These are phyloP conservation scores for Populus hybrid DNA, from an alignment of 441 rosid genomes.

Conservation along the genomic window DNA sequence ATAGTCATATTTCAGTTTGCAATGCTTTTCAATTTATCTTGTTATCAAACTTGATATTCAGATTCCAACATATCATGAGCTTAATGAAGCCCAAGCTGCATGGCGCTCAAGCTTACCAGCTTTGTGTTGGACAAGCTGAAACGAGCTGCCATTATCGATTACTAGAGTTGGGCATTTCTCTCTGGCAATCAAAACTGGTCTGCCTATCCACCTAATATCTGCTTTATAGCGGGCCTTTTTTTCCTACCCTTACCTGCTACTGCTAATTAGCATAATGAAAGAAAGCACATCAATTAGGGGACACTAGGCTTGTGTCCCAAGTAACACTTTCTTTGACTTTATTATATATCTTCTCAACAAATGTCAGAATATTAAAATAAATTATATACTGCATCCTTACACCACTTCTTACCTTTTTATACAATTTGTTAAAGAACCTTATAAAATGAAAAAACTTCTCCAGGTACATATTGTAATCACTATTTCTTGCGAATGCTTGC, in stretches of 20 bases:
- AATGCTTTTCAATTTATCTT: background rate
- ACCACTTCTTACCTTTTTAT: background rate
- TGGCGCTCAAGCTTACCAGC: background rate
- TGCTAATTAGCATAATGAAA: background rate
- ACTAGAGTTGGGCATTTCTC: background rate
- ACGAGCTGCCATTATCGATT: background rate
- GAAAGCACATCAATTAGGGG: background rate
- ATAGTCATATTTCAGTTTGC: background rate
- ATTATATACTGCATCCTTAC: background rate
- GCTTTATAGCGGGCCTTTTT: background rate
- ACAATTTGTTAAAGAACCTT: background rate
- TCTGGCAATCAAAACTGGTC: background rate
- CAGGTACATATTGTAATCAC: constrained; percentile 78
- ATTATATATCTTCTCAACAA: background rate
- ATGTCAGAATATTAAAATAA: background rate
- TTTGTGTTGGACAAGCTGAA: background rate
- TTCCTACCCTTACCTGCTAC: background rate
- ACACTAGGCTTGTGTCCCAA: background rate
- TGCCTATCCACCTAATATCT: background rate
- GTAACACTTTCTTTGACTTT: background rate
- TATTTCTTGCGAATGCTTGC: constrained; percentile 88
- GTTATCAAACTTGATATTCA: background rate
- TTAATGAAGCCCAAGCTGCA: background rate
- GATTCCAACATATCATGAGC: background rate
- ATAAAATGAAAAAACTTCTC: background rate